A percentile compares a stretch with the other conserved stretches of the same genome.
Conservation (phyloP, 2,329 filamentous ascomycete species). For the Penicillium sp. region DNA sequence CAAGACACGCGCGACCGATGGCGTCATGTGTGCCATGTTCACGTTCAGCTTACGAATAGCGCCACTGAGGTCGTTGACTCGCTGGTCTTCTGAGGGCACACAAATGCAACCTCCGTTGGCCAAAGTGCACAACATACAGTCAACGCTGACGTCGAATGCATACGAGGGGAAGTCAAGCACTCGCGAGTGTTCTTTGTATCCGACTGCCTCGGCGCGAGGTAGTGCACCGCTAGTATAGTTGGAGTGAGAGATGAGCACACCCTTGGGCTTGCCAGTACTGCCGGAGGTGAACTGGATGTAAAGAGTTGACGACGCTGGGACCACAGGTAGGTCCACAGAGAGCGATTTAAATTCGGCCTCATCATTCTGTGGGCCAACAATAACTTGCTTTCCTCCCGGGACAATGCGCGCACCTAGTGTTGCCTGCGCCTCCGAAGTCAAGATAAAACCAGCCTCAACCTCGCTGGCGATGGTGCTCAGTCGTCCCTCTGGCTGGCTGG, state of each 20-base stretch:
- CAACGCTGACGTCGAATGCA: conserved; percentile 38
- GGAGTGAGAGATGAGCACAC: conserved; percentile 50
- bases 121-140: conserved; percentile 28
- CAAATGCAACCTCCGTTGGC: conserved; percentile 39
- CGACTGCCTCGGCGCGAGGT: conserved; percentile 41
- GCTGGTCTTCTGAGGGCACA: conserved; percentile 36
- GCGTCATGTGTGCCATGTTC: conserved; percentile 48
- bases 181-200: conserved; percentile 37
- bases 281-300: conserved; percentile 50
- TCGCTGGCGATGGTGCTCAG: conserved; percentile 10
- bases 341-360: background rate
- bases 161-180: conserved; percentile 38
- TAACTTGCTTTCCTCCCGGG: background rate
- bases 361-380: background rate
- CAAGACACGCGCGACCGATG: conserved; percentile 40
- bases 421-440: conserved; percentile 7
- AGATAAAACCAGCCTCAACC: conserved; percentile 3
- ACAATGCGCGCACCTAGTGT: conserved; percentile 1
- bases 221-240: conserved; percentile 45
- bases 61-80: conserved; percentile 34
- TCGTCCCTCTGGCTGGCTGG: conserved; percentile 5
- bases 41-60: conserved; percentile 33
- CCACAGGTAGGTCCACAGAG: background rate
- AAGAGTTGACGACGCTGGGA: background rate
- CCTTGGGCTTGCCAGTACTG: conserved; percentile 45